Conservation (phyloP, 2,329 filamentous ascomycete species). For the Blumeria graminis region DNA sequence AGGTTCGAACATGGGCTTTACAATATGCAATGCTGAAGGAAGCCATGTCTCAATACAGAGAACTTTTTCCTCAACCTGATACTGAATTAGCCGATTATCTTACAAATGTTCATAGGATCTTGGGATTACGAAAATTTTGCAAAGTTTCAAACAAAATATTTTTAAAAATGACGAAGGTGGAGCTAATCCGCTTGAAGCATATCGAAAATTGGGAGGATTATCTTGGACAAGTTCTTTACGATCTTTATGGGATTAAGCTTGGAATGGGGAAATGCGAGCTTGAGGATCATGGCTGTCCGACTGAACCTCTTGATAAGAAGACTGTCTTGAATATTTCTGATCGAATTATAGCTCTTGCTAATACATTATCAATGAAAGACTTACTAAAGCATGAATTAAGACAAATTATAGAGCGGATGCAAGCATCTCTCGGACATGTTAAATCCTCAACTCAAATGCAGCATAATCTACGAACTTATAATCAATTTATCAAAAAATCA, state of each 20-base stretch:
- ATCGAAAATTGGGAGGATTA: constrained; percentile 71
- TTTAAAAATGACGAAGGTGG: constrained; percentile 67
- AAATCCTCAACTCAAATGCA: constrained; percentile 59
- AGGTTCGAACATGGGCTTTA: constrained; percentile 69
- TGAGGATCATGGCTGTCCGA: constrained; percentile 55
- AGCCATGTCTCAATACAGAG: constrained; percentile 40
- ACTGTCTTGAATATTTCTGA: constrained; percentile 66
- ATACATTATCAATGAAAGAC: constrained; percentile 72
- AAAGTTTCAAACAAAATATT: constrained; percentile 70
- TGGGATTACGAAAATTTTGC: constrained; percentile 69
- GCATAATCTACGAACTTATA: constrained; percentile 71
- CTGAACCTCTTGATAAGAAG: constrained; percentile 54
- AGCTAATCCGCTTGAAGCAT: constrained; percentile 52
- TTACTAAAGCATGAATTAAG: constrained; percentile 79
- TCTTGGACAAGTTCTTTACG: constrained; percentile 61
- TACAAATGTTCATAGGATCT: constrained; percentile 55
- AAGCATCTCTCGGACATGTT: constrained; percentile 57
- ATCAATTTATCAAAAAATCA: constrained; percentile 56
- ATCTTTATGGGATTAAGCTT: constrained; percentile 61
- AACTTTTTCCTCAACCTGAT: constrained; percentile 38
- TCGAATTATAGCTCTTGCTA: constrained; percentile 58
- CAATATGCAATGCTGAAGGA: constrained; percentile 63
- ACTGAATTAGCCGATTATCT: constrained; percentile 60
- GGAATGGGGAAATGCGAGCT: constrained; percentile 40
- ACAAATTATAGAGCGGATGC: constrained; percentile 75